Conservation (phyloP, 192 early-diverging fungal species). For the Phycomyces blakesleeanus region DNA sequence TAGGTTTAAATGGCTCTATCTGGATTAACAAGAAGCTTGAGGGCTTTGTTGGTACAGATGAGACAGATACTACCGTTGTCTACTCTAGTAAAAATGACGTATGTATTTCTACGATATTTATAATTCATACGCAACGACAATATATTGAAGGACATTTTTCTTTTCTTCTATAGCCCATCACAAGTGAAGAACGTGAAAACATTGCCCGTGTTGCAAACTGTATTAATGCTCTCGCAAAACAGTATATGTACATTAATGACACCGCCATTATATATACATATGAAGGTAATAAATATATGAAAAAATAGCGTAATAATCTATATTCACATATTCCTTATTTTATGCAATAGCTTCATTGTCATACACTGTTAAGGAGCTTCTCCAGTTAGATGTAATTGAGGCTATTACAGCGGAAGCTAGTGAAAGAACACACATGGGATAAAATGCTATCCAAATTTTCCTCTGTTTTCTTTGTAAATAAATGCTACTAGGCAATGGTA, state of each 20-base stretch:
- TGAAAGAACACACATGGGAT: slow-evolving; percentile 2
- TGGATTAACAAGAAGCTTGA: slow-evolving; percentile 80
- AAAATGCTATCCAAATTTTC: not conserved
- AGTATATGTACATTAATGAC: slow-evolving; percentile 84
- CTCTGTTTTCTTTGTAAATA: slow-evolving; percentile 7
- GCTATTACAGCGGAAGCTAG: slow-evolving; percentile 33
- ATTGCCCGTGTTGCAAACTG: slow-evolving; percentile 92
- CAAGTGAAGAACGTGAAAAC: slow-evolving; percentile 63
- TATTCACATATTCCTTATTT: slow-evolving; percentile 1
- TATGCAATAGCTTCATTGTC: slow-evolving; percentile 29
- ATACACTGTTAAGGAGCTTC: slow-evolving; percentile 31
- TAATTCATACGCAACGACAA: not conserved
- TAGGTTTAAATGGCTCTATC: slow-evolving; percentile 96
- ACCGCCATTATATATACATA: slow-evolving; percentile 87
- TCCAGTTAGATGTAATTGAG: slow-evolving; percentile 31
- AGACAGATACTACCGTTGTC: slow-evolving; percentile 76
- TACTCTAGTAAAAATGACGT: slow-evolving; percentile 91
- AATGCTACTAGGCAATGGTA: not conserved
- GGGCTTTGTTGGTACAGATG: slow-evolving; percentile 48
- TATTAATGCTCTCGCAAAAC: slow-evolving; percentile 73
- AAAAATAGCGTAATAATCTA: too few species aligned
- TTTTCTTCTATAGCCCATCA: slow-evolving; percentile 51
- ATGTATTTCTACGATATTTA: not conserved
- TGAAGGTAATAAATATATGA: slow-evolving; percentile 55
- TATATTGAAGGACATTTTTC: too few species aligned